A percentile compares a stretch with the other conserved stretches of the same genome.
These are phyloP conservation scores for Diplodia seriata DNA, from an alignment of 2,329 filamentous ascomycete genomes.

Conservation along the genomic window DNA sequence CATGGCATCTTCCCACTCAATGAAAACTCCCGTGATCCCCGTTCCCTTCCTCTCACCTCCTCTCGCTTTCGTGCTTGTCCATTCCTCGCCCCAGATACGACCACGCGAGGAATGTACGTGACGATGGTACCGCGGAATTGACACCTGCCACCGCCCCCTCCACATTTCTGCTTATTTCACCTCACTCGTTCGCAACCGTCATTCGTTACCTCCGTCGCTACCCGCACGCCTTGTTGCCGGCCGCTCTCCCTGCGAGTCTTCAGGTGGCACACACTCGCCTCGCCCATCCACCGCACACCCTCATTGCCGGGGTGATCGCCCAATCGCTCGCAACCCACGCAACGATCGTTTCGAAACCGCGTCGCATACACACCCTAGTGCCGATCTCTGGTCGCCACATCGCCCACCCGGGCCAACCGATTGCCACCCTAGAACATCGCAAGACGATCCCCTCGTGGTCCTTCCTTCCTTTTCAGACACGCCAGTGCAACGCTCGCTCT, in stretches of 20 bases:
- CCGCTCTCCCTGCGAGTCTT: not conserved
- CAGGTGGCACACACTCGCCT: constrained; percentile 2
- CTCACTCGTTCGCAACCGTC: not conserved
- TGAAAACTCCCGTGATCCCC: constrained; percentile 16
- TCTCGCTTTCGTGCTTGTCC: not conserved
- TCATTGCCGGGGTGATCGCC: constrained; percentile 3
- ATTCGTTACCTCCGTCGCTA: constrained; percentile 11
- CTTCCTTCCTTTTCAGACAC: not conserved
- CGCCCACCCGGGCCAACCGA: constrained; percentile 1
- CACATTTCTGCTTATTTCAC: constrained; percentile 6
- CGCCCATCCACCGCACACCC: not conserved
- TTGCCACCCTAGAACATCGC: not conserved
- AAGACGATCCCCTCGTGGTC: not conserved
- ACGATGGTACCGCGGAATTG: constrained; percentile 7
- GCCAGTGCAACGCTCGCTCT: not conserved
- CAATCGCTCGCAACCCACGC: not conserved
- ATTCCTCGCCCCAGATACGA: constrained; percentile 14
- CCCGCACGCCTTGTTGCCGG: not conserved
- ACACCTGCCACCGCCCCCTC: constrained; percentile 1
- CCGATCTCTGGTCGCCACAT: constrained; percentile 15
- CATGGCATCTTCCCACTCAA: not conserved
- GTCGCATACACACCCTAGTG: constrained; percentile 22
- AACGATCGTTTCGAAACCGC: constrained; percentile 22
- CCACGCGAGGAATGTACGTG: constrained; percentile 13
- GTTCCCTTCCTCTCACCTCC: constrained; percentile 8